Conservation (phyloP, 495 filamentous ascomycete species). For the Penicillium paxilli region DNA sequence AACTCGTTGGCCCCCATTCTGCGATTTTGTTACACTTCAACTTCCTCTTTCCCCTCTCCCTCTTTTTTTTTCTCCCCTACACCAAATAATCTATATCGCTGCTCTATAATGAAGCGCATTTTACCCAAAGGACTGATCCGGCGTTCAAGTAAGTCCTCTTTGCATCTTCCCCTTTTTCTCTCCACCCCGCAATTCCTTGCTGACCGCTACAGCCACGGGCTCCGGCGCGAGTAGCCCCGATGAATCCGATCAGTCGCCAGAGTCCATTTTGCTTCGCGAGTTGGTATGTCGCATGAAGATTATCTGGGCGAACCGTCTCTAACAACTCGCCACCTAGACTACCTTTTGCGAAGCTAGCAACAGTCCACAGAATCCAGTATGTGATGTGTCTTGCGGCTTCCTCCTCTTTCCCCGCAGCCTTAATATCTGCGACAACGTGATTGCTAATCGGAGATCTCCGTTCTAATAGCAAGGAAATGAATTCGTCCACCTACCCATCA, state of each 20-base stretch:
- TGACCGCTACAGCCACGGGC: conserved; percentile 1
- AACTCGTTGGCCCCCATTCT: not conserved
- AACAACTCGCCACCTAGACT: conserved; percentile 36
- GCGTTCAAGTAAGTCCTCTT: conserved; percentile 17
- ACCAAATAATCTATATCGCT: not conserved
- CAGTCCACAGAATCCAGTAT: conserved; percentile 61
- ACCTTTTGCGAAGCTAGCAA: conserved; percentile 79
- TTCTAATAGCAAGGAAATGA: conserved; percentile 67
- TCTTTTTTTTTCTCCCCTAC: no score
- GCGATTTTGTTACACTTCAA: not conserved
- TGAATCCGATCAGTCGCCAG: conserved; percentile 6
- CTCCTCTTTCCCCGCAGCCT: not conserved
- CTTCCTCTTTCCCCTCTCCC: not conserved
- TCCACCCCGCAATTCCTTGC: not conserved
- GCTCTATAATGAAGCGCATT: conserved; percentile 43
- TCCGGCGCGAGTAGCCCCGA: not conserved
- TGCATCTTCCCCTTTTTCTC: not conserved
- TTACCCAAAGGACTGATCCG: conserved; percentile 32
- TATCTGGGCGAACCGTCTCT: not conserved
- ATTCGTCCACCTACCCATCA: conserved; percentile 87
- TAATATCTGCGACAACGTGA: not conserved
- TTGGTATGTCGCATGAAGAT: not conserved
- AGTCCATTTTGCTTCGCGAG: conserved; percentile 2
- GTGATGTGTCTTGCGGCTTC: conserved; percentile 11
- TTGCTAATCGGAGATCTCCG: conserved; percentile 3